Conservation (phyloP, 805 yeast species). For the Metschnikowia kofuensis region DNA sequence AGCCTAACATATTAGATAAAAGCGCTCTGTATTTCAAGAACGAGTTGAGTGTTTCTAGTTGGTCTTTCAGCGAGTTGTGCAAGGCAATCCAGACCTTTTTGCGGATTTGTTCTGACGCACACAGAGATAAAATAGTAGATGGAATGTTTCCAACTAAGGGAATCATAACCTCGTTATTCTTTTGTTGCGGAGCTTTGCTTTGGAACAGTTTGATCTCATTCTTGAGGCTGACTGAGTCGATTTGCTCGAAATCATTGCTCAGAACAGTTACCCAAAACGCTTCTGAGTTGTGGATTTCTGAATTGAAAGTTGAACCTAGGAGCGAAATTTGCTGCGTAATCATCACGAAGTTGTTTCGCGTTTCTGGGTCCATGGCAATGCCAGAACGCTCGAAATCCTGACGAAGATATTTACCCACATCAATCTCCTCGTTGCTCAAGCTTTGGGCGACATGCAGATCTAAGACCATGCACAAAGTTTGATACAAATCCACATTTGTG, state of each 20-base stretch:
- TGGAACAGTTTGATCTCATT: conserved; percentile 27
- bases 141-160: conserved; percentile 60
- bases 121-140: conserved; percentile 57
- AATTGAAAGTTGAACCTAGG: conserved; percentile 73
- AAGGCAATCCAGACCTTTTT: conserved; percentile 70
- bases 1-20: conserved; percentile 72
- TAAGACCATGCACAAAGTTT: conserved; percentile 56
- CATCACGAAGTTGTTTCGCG: conserved; percentile 68
- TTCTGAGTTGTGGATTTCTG: conserved; percentile 39
- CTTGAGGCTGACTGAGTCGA: conserved; percentile 22
- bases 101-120: conserved; percentile 56
- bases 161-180: conserved; percentile 14
- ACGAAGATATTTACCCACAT: conserved; percentile 76
- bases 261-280: conserved; percentile 37
- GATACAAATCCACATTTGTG: conserved; percentile 72
- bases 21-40: conserved; percentile 65
- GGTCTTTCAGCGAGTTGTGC: conserved; percentile 63
- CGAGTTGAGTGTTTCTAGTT: conserved; percentile 55
- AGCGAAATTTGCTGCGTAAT: conserved; percentile 78
- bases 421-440: conserved; percentile 70
- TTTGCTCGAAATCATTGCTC: conserved; percentile 27
- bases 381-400: conserved; percentile 92
- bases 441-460: conserved; percentile 22
- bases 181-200: conserved; percentile 19
- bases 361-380: conserved; percentile 66